Base-by-base conservation (phyloP, 179 eudicot genomes). In the Vitellaria paradoxa region DNA sequence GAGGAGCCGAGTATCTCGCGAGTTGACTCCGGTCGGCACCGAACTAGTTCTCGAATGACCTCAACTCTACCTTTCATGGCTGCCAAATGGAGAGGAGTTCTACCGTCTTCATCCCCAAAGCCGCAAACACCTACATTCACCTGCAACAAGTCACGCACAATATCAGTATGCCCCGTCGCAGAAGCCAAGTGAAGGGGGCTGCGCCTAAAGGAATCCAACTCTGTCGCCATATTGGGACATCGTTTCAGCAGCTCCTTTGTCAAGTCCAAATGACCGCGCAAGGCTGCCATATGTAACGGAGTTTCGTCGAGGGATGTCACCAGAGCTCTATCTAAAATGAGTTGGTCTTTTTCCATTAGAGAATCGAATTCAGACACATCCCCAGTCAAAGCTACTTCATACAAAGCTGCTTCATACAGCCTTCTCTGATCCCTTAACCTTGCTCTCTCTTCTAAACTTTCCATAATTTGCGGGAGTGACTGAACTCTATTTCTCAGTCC, bases 151-250 rank as follows among this genome's bases (percentile, higher is more conserved):
- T 13, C 21, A 0, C 47, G n/a, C 3, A 52, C 63, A 9, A 53
- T 30, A 24, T 55, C 63, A 3, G 0, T 2, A 14, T 72, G 62
- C 3, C 75, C 75, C 23, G 7, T 13, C 0, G 64, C 47, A 0
- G 75, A 49, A 10, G 74, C 74, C 60, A 70, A 50, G 60, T 70
- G 74, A 13, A 70, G 74, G 20, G 74, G 59, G 0, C 40, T 49
- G n/a, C 20, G 26, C 6, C 63, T 37, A 1, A 6, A 20, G 9
- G 63, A 72, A 8, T 72, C 47, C 17, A 55, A 8, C 23, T 23
- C 75, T 3, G 11, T 7, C 2, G 75, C 75, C 20, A 72, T 21
- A 7, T 0, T 8, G 6, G 63, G 63, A 4, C 55, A 53, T 56
- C 23, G 42, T 0, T 21, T 26, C 47, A 72, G 75, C 24, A 72